phyloP scores from a whole-genome alignment of 768 basidiomycete species.

The Lepiota venenata region DNA sequence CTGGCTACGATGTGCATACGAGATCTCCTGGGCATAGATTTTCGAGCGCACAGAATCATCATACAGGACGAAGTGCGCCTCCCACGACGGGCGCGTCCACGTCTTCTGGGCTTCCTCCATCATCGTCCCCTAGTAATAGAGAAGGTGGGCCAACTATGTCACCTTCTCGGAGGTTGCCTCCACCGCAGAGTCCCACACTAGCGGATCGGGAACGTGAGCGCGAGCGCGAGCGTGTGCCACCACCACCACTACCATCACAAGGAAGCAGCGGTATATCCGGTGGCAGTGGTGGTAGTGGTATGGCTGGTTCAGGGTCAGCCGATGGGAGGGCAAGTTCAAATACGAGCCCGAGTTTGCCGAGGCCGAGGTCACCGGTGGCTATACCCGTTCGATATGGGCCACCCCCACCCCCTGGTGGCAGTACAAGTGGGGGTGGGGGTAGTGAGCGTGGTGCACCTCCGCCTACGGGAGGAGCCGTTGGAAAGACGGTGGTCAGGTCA shows the following conservation, averaged over 20 bases:
- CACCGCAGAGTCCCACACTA: slow-evolving; percentile 17
- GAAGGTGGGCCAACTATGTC: slow-evolving; percentile 20
- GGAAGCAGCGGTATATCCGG: background rate
- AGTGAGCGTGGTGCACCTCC: background rate
- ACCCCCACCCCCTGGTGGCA: slow-evolving; percentile 19
- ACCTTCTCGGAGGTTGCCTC: slow-evolving; percentile 32
- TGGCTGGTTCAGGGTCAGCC: background rate
- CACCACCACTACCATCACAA: background rate
- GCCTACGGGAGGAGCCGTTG: background rate
- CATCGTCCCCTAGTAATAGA: slow-evolving; percentile 19
- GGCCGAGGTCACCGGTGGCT: slow-evolving; percentile 3
- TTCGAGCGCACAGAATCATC: slow-evolving; percentile 20
- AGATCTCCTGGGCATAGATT: slow-evolving; percentile 45
- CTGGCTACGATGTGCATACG: slow-evolving; percentile 25
- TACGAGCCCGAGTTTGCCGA: background rate
- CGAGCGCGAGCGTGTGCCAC: background rate
- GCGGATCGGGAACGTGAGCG: background rate
- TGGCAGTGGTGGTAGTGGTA: background rate
- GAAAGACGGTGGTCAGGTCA: slow-evolving; percentile 9
- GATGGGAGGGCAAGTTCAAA: too few species aligned
- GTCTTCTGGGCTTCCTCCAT: slow-evolving; percentile 16
- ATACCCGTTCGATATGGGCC: slow-evolving; percentile 13
- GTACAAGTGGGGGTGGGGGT: background rate
- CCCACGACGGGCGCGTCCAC: slow-evolving; percentile 20
- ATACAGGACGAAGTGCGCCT: slow-evolving; percentile 14